Percentiles rank a stretch among this genome's conserved stretches.
Evolutionary conservation across 805 yeast genomes (phyloP).

Genomic region (Pichia californica): DNA sequence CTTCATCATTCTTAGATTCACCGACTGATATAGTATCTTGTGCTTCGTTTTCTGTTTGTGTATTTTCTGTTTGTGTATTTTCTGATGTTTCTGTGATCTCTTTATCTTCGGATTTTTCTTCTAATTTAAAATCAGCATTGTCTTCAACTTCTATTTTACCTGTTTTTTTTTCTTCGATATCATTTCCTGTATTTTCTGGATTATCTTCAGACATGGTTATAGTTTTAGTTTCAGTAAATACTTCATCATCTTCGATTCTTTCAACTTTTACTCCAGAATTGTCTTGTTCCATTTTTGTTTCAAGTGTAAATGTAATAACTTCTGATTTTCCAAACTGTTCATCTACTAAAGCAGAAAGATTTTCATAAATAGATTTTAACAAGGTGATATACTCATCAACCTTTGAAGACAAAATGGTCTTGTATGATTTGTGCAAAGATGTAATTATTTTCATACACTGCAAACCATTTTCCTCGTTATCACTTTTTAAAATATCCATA

Average conservation of each 20-base stretch:
- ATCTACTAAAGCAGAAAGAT: slow-evolving; percentile 68
- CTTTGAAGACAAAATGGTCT: slow-evolving; percentile 54
- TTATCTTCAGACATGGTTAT: not conserved
- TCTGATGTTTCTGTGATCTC: not conserved
- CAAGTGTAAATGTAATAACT: no score
- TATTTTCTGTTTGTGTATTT: no score
- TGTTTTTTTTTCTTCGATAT: not conserved
- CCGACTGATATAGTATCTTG: no score
- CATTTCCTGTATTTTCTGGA: not conserved
- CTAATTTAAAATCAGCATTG: no score
- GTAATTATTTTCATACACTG: slow-evolving; percentile 84
- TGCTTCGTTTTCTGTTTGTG: no score
- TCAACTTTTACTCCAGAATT: not conserved
- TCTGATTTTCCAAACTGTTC: slow-evolving; percentile 47
- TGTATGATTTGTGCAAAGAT: slow-evolving; percentile 78
- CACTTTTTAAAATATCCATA: slow-evolving; percentile 55
- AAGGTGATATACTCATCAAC: slow-evolving; percentile 76
- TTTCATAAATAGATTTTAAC: slow-evolving; percentile 69
- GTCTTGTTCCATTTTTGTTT: no score
- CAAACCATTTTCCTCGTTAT: slow-evolving; percentile 95
- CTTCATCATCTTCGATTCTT: slow-evolving; percentile 1
- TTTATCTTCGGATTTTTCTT: not conserved
- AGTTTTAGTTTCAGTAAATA: not conserved
- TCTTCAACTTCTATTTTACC: not conserved
- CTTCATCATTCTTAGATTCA: no score